These are phyloP conservation scores for Tagetes erecta DNA, from an alignment of 129 eudicot genomes.

Conservation along the genomic window DNA sequence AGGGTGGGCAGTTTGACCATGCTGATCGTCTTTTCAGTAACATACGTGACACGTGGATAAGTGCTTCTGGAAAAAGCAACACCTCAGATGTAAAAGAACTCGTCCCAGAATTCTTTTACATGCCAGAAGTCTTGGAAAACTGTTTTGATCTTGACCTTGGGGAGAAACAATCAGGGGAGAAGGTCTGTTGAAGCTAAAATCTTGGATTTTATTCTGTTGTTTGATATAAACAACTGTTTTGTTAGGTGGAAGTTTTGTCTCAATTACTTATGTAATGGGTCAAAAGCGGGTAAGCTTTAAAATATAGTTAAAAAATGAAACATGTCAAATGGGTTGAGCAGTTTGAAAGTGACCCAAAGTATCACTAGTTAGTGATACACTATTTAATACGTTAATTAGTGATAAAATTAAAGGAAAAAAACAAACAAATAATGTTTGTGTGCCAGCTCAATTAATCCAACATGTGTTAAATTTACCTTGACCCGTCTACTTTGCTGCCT, in stretches of 20 bases:
- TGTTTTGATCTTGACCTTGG: conserved; percentile 86
- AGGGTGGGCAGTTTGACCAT: conserved; percentile 99
- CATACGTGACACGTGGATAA: conserved; percentile 84
- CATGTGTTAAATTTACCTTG: not conserved
- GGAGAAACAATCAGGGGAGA: conserved; percentile 97
- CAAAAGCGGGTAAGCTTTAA: not conserved
- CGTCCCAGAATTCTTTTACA: conserved; percentile 90
- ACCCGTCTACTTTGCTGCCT: conserved; percentile 5
- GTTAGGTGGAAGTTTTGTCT: not conserved
- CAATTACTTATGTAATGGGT: not conserved
- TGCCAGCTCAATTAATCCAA: not conserved
- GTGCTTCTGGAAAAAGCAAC: conserved; percentile 95
- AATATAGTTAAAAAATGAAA: not conserved
- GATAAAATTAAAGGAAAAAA: conserved; percentile 1
- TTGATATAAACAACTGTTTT: not conserved
- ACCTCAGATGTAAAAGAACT: conserved; percentile 97
- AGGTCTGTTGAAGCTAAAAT: conserved; percentile 48
- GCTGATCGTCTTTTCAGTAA: conserved; percentile 97
- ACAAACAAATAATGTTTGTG: not conserved
- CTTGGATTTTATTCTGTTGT: conserved; percentile 9
- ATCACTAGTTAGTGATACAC: too few relatives aligned
- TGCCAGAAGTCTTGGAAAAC: conserved; percentile 94
- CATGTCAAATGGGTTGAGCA: not conserved
- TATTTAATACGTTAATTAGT: not conserved
- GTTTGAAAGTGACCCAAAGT: not conserved